A percentile compares a stretch with the other conserved stretches of the same genome.
Conservation (phyloP, 768 basidiomycete genomes). For the Suillus subluteus region DNA sequence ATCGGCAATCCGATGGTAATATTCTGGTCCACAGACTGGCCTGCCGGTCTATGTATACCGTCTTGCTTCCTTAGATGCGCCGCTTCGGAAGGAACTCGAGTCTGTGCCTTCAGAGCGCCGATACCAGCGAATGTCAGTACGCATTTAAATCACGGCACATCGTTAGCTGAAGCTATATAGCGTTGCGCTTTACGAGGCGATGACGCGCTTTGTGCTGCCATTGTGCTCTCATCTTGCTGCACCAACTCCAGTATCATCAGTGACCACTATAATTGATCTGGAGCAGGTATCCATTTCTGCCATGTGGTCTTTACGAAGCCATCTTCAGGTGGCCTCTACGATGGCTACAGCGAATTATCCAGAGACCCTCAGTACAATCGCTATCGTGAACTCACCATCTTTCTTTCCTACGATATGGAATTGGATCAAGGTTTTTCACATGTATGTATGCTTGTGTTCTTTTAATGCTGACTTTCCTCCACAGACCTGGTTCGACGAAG, state of each 20-base stretch:
- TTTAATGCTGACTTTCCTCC: not conserved
- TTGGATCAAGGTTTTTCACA: conserved; percentile 70
- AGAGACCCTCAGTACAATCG: conserved; percentile 70
- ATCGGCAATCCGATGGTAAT: not conserved
- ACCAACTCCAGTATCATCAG: conserved; percentile 58
- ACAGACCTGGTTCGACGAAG: conserved; percentile 80
- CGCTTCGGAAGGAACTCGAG: conserved; percentile 63
- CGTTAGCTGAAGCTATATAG: conserved; percentile 36
- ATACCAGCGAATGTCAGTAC: conserved; percentile 70
- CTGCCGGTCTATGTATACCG: conserved; percentile 79
- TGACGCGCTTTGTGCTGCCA: conserved; percentile 66
- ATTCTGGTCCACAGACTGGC: conserved; percentile 49
- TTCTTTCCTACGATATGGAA: conserved; percentile 86
- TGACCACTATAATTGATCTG: conserved; percentile 77
- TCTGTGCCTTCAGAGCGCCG: conserved; percentile 55
- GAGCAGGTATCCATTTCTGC: conserved; percentile 57
- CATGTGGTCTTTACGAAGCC: conserved; percentile 71
- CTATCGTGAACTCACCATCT: conserved; percentile 76
- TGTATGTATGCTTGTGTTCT: conserved; percentile 2
- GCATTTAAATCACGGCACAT: not conserved
- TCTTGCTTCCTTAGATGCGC: conserved; percentile 56
- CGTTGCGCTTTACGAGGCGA: conserved; percentile 65
- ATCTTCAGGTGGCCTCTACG: conserved; percentile 75
- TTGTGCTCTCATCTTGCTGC: conserved; percentile 63
- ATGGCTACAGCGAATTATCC: conserved; percentile 84